Evolutionary conservation across 2,329 filamentous ascomycete species (phyloP).

Genomic region (Diplodia seriata): DNA sequence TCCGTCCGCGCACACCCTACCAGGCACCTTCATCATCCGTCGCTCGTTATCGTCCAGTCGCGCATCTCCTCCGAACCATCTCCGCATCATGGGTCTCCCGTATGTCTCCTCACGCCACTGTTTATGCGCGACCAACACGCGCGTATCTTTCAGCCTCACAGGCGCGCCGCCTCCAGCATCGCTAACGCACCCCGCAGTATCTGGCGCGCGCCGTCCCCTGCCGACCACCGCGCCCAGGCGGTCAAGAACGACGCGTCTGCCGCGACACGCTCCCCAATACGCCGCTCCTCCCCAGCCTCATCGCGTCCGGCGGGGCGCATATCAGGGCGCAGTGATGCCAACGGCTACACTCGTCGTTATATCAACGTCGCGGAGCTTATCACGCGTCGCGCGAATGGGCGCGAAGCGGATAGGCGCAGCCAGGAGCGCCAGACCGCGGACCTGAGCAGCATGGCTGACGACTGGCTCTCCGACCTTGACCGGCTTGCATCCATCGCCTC

Average conservation of each 20-base stretch:
- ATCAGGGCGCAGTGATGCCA: slow-evolving; percentile 7
- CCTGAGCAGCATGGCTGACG: slow-evolving; percentile 16
- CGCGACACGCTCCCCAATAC: slow-evolving; percentile 63
- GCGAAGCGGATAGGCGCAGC: slow-evolving; percentile 8
- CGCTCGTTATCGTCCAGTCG: slow-evolving; percentile 33
- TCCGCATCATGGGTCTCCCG: slow-evolving; percentile 57
- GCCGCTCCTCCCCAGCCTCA: slow-evolving; percentile 51
- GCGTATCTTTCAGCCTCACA: slow-evolving; percentile 34
- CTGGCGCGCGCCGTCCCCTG: slow-evolving; percentile 61
- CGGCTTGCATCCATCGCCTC: slow-evolving; percentile 39
- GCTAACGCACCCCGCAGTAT: slow-evolving; percentile 49
- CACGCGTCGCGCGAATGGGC: background rate
- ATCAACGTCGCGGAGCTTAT: slow-evolving; percentile 33
- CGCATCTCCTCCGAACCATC: slow-evolving; percentile 33
- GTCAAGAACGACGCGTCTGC: slow-evolving; percentile 61
- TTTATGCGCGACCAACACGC: slow-evolving; percentile 32
- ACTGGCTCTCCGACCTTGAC: slow-evolving; percentile 16
- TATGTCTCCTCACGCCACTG: slow-evolving; percentile 42
- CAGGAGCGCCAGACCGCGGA: slow-evolving; percentile 15
- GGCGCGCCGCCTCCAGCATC: slow-evolving; percentile 32
- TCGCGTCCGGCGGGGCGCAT: slow-evolving; percentile 23
- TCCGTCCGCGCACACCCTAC: slow-evolving; percentile 1
- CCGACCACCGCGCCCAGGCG: slow-evolving; percentile 46
- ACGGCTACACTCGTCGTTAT: slow-evolving; percentile 36
- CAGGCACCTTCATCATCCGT: slow-evolving; percentile 35